Percentiles rank a stretch among this genome's conserved stretches.
These are phyloP conservation scores for Vigna reflexopilosa DNA, from an alignment of 306 rosid genomes.

Conservation along the genomic window DNA sequence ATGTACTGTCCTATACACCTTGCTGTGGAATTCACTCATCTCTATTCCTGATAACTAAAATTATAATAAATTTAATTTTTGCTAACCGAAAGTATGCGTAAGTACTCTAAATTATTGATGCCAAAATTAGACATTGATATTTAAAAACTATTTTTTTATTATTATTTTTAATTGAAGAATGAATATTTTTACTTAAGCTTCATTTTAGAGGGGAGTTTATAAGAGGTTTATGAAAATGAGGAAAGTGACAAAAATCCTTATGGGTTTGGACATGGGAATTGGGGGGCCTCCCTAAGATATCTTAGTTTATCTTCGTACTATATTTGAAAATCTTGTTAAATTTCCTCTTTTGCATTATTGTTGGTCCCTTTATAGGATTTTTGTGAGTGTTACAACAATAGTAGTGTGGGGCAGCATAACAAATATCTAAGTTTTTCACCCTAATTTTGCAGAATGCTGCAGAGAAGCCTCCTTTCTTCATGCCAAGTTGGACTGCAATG, in stretches of 20 bases:
- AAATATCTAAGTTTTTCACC: neutral
- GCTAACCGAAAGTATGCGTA: too few relatives aligned
- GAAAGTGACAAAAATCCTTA: neutral
- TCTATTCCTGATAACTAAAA: conserved; percentile 24
- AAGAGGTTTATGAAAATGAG: neutral
- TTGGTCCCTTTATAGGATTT: neutral
- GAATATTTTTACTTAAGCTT: too few relatives aligned
- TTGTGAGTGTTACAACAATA: conserved; percentile 10
- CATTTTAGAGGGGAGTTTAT: too few relatives aligned
- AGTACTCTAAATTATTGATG: too few relatives aligned
- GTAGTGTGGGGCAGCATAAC: neutral
- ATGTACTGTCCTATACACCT: conserved; percentile 44
- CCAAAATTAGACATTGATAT: too few relatives aligned
- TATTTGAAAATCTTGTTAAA: conserved; percentile 27
- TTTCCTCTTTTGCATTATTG: conserved; percentile 31
- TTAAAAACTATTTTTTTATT: too few relatives aligned
- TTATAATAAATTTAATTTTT: neutral
- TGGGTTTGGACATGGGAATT: conserved; percentile 11
- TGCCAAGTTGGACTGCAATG: conserved; percentile 87
- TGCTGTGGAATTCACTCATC: conserved; percentile 46
- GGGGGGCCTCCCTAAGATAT: conserved; percentile 30
- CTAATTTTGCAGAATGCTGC: conserved; percentile 72
- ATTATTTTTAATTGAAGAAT: too few relatives aligned
- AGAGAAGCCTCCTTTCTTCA: conserved; percentile 89
- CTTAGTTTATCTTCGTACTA: neutral